Evolutionary conservation across 768 basidiomycete genomes (phyloP).

Genomic region (Sistotremastrum niveocremeum): DNA sequence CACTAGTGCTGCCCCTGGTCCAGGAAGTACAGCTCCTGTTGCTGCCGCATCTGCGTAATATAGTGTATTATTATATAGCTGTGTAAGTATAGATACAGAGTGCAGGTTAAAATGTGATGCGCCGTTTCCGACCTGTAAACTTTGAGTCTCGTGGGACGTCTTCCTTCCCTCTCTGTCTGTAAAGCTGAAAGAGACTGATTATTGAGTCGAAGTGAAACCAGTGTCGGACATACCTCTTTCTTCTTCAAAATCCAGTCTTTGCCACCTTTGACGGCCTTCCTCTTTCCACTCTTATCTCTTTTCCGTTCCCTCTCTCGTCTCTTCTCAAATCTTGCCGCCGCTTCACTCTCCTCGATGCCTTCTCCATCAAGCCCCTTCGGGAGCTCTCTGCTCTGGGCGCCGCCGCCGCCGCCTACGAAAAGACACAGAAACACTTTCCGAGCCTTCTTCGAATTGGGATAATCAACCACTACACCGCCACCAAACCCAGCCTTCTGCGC

Average conservation of each 20-base stretch:
- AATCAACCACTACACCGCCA: conserved; percentile 93
- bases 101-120: conserved; percentile 47
- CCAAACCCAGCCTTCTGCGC: conserved; percentile 95
- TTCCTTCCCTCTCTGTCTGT: conserved; percentile 75
- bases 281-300: conserved; percentile 49
- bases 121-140: conserved; percentile 87
- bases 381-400: conserved; percentile 37
- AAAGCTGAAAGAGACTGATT: conserved; percentile 35
- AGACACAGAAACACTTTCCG: conserved; percentile 90
- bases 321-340: conserved; percentile 58
- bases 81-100: background rate
- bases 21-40: background rate
- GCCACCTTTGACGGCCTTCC: conserved; percentile 51
- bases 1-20: conserved; percentile 11
- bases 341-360: conserved; percentile 33
- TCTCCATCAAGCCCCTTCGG: conserved; percentile 70
- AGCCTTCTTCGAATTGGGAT: conserved; percentile 93
- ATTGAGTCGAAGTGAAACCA: conserved; percentile 2
- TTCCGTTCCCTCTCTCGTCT: conserved; percentile 54
- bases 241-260: conserved; percentile 93
- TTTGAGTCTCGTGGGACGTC: conserved; percentile 76
- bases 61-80: background rate
- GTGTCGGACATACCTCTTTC: conserved; percentile 61
- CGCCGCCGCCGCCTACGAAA: conserved; percentile 70
- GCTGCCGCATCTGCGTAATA: conserved; percentile 5